Conservation (phyloP, 225 moss, liverwort and hornwort genomes). For the Neckera pumila region DNA sequence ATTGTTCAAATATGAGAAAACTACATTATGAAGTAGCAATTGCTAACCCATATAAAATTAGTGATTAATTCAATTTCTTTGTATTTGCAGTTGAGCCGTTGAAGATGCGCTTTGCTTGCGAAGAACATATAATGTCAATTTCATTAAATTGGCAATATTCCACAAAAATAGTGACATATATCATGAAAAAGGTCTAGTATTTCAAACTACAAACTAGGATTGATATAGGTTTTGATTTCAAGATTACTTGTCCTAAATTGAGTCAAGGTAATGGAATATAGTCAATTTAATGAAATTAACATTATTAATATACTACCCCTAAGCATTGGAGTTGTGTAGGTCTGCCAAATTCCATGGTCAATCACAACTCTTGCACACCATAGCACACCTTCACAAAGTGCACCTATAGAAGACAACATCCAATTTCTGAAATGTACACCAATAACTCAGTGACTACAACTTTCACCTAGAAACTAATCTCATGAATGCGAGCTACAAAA, state of each 20-base stretch:
- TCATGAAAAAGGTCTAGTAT: background rate
- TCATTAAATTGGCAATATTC: background rate
- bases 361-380: background rate
- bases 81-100: no score
- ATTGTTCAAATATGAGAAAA: background rate
- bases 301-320: no score
- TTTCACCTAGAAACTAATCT: background rate
- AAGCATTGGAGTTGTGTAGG: no score
- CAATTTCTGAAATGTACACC: background rate
- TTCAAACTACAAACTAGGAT: background rate
- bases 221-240: background rate
- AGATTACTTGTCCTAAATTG: rapidly evolving
- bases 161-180: background rate
- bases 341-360: background rate
- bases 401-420: rapidly evolving
- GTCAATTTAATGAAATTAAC: rapidly evolving
- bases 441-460: background rate
- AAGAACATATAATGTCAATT: background rate
- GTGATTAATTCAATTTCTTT: background rate
- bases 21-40: background rate
- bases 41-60: background rate
- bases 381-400: background rate
- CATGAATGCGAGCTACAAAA: background rate
- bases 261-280: background rate
- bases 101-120: rapidly evolving